phyloP scores from a whole-genome alignment of 352 stramenopile genomes.

The Phytophthora lateralis region DNA sequence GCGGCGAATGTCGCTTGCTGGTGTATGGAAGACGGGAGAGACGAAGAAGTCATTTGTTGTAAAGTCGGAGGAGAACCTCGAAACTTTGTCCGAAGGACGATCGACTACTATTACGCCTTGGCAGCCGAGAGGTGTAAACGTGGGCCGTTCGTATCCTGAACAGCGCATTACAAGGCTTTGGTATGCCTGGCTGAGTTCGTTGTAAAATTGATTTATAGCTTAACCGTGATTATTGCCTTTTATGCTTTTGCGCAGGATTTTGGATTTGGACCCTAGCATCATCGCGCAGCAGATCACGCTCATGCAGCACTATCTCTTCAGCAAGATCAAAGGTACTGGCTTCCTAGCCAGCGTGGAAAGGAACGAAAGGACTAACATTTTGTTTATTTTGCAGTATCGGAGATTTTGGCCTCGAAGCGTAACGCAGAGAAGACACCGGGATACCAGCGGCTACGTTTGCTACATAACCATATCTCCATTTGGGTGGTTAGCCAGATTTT shows the following conservation, averaged over 20 bases:
- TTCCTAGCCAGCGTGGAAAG: background rate
- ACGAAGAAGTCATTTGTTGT: slow-evolving; percentile 69
- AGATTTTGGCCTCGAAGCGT: slow-evolving; percentile 77
- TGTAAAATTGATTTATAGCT: background rate
- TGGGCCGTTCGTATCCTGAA: slow-evolving; percentile 35
- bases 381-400: slow-evolving; percentile 53
- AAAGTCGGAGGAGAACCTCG: slow-evolving; percentile 45
- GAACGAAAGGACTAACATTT: background rate
- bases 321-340: slow-evolving; percentile 78
- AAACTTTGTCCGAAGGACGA: slow-evolving; percentile 31
- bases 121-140: slow-evolving; percentile 54
- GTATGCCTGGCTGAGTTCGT: slow-evolving; percentile 35
- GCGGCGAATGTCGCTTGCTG: slow-evolving; percentile 71
- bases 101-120: slow-evolving; percentile 58
- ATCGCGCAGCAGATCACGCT: slow-evolving; percentile 87
- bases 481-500: slow-evolving; percentile 89
- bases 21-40: slow-evolving; percentile 67
- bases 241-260: slow-evolving; percentile 46
- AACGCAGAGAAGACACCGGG: slow-evolving; percentile 80
- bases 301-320: slow-evolving; percentile 89
- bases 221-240: slow-evolving; percentile 7
- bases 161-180: slow-evolving; percentile 54
- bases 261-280: slow-evolving; percentile 79
- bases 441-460: slow-evolving; percentile 79
- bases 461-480: slow-evolving; percentile 88